A percentile compares a stretch with the other conserved stretches of the same genome.
Conservation (phyloP, 352 stramenopile species). For the Phytophthora syringae region DNA sequence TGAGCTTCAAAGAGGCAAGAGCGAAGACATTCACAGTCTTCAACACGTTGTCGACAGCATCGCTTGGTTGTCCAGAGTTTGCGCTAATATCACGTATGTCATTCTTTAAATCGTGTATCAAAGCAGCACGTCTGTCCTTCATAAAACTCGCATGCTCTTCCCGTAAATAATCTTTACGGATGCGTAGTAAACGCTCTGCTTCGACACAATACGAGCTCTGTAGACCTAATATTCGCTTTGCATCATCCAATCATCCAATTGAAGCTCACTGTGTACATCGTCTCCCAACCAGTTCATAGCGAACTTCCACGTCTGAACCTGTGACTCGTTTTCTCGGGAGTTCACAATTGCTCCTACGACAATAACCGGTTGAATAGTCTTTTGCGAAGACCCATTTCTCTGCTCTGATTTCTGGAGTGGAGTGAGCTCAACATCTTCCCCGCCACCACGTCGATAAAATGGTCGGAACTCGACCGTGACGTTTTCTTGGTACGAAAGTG, state of each 20-base stretch:
- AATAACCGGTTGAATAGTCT: no score
- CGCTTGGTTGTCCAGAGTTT: not conserved
- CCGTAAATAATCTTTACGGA: conserved; percentile 2
- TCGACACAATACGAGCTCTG: conserved; percentile 27
- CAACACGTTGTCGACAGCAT: conserved; percentile 8
- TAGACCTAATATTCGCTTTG: conserved; percentile 5
- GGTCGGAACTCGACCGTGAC: conserved; percentile 1
- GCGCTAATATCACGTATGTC: conserved; percentile 16
- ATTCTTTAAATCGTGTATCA: conserved; percentile 10
- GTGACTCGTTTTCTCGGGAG: not conserved
- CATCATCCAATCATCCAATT: not conserved
- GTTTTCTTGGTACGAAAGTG: conserved; percentile 23
- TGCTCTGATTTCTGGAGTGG: not conserved
- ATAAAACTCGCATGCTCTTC: not conserved
- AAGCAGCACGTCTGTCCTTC: not conserved
- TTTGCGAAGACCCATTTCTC: no score
- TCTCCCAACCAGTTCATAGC: conserved; percentile 10
- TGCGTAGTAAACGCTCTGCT: conserved; percentile 12
- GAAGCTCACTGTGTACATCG: not conserved
- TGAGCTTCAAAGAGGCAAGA: not conserved
- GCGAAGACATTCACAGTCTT: conserved; percentile 10
- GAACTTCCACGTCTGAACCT: conserved; percentile 31
- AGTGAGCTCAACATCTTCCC: conserved; percentile 18
- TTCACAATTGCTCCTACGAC: conserved; percentile 15
- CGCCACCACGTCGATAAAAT: conserved; percentile 20